A percentile compares a stretch with the other conserved stretches of the same genome.
These are phyloP conservation scores for Udeniomyces megalosporus DNA, from an alignment of 768 basidiomycete genomes.

Conservation along the genomic window DNA sequence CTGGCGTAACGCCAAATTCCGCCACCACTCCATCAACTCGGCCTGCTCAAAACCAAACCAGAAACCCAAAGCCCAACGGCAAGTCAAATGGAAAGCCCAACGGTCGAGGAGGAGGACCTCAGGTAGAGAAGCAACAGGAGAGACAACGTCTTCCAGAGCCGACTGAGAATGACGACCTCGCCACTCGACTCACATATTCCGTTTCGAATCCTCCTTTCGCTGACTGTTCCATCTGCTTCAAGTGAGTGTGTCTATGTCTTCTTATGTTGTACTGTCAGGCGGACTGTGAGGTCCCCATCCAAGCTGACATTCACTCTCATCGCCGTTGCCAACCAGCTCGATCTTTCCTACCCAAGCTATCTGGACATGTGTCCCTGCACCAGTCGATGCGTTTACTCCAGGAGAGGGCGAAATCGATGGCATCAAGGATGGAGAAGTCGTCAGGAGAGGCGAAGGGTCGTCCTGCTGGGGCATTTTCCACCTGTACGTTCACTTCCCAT, in stretches of 20 bases:
- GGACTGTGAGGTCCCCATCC: no score
- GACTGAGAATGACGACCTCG: conserved; percentile 6
- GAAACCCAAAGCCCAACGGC: no score
- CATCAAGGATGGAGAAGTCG: conserved; percentile 1
- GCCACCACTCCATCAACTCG: no score
- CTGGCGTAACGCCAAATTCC: no score
- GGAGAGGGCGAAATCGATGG: not conserved
- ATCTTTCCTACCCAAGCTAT: conserved; percentile 6
- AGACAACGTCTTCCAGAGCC: not conserved
- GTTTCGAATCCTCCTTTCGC: conserved; percentile 1
- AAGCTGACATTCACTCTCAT: not conserved
- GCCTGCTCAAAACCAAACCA: no score
- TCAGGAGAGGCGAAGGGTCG: not conserved
- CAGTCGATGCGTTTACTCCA: not conserved
- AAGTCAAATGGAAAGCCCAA: no score
- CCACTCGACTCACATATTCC: conserved; percentile 3
- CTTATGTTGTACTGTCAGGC: not conserved
- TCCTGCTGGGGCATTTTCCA: conserved; percentile 13
- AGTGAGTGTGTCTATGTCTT: not conserved
- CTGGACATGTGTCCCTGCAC: conserved; percentile 4
- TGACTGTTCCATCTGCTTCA: conserved; percentile 11
- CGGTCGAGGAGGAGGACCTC: no score
- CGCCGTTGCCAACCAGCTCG: not conserved
- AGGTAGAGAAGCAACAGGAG: no score
- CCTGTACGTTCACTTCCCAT: not conserved